Percentiles rank a stretch among this genome's conserved stretches.
These are phyloP conservation scores for Favolaschia claudopus DNA, from an alignment of 768 basidiomycete genomes.

Conservation along the genomic window DNA sequence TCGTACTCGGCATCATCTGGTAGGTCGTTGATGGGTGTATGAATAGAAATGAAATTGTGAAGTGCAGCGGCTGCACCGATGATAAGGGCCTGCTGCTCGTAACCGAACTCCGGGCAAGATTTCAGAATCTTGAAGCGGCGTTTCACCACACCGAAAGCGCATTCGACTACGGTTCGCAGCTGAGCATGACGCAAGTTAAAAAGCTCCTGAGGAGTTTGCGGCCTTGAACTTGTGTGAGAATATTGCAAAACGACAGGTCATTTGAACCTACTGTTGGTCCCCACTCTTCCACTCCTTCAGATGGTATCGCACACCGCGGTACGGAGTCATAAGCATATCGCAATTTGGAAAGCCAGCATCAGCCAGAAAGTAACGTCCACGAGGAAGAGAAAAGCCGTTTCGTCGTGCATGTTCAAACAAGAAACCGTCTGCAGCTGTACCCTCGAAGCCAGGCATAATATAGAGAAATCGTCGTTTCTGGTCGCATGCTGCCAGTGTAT, in stretches of 20 bases:
- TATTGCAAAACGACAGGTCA: too few species aligned
- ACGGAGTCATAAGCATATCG: slow-evolving; percentile 32
- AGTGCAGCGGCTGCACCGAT: slow-evolving; percentile 23
- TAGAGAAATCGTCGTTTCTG: too few species aligned
- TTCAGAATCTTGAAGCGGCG: slow-evolving; percentile 4
- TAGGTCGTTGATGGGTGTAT: slow-evolving; percentile 13
- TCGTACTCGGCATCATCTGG: not conserved
- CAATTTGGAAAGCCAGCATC: too few species aligned
- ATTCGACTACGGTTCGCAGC: not conserved
- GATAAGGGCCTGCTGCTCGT: slow-evolving; percentile 22
- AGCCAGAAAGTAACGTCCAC: too few species aligned
- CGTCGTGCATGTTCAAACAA: too few species aligned
- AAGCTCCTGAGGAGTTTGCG: slow-evolving; percentile 29
- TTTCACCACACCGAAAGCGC: slow-evolving; percentile 11
- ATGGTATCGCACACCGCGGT: slow-evolving; percentile 37
- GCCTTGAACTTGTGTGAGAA: too few species aligned
- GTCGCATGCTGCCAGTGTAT: too few species aligned
- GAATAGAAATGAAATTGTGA: slow-evolving; percentile 31
- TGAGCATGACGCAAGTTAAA: slow-evolving; percentile 33
- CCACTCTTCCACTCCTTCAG: slow-evolving; percentile 34
- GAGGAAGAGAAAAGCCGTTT: too few species aligned
- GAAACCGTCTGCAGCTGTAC: too few species aligned
- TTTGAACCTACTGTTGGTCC: too few species aligned
- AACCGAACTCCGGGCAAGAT: slow-evolving; percentile 7
- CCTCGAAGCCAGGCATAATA: too few species aligned